A percentile compares a stretch with the other conserved stretches of the same genome.
Evolutionary conservation across 169 alveolate genomes (phyloP).

Genomic region (Perkinsus marinus): DNA sequence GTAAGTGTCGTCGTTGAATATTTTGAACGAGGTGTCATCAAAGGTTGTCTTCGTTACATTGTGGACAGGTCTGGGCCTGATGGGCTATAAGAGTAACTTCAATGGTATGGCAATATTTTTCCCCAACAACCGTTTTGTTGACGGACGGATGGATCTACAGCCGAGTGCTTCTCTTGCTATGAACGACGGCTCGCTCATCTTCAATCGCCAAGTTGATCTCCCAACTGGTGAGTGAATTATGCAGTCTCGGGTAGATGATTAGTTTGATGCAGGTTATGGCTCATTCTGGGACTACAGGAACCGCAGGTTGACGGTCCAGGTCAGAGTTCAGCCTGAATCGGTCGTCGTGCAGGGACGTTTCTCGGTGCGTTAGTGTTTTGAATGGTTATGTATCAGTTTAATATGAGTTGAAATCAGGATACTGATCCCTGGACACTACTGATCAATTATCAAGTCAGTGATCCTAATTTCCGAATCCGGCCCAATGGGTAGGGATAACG

Average conservation of each 20-base stretch:
- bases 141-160: background rate
- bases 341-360: background rate
- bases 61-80: background rate
- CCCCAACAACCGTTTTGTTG: background rate
- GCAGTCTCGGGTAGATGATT: background rate
- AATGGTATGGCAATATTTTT: background rate
- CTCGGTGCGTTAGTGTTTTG: background rate
- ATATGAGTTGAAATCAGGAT: background rate
- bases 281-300: background rate
- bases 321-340: background rate
- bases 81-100: background rate
- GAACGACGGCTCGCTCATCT: background rate
- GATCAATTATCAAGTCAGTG: background rate
- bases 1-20: too few species aligned
- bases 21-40: too few species aligned
- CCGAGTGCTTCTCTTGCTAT: background rate
- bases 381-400: too few species aligned
- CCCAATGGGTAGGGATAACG: background rate
- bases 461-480: background rate
- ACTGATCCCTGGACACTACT: background rate
- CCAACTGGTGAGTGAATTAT: background rate
- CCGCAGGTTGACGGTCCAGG: background rate
- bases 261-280: background rate
- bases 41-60: too few species aligned
- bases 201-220: background rate